phyloP scores from a whole-genome alignment of 2,329 filamentous ascomycete species.

The Venturia effusa region DNA sequence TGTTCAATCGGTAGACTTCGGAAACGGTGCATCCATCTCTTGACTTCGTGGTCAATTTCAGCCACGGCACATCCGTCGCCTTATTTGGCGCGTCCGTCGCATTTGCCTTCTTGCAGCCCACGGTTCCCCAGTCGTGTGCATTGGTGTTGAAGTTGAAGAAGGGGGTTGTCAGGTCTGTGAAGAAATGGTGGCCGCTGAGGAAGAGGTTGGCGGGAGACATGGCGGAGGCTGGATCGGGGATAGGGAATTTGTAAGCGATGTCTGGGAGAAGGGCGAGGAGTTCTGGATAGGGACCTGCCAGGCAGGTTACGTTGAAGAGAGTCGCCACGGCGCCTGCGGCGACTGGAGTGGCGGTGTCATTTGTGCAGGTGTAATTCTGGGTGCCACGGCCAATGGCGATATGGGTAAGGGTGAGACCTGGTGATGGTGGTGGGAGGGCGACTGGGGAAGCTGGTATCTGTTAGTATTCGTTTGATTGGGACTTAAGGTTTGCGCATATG shows the following conservation, averaged over 20 bases:
- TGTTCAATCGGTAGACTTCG: conserved; percentile 75
- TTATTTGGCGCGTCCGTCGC: conserved; percentile 55
- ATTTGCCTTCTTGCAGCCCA: conserved; percentile 53
- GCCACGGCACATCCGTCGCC: conserved; percentile 61
- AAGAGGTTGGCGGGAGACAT: conserved; percentile 45
- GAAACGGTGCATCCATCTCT: conserved; percentile 45
- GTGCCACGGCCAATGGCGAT: conserved; percentile 81
- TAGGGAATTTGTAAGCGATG: conserved; percentile 57
- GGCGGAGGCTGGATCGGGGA: conserved; percentile 35
- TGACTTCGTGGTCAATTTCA: conserved; percentile 51
- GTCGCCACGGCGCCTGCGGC: conserved; percentile 66
- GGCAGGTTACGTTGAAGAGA: conserved; percentile 80
- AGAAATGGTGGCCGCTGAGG: conserved; percentile 72
- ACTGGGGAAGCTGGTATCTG: not conserved
- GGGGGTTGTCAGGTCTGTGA: conserved; percentile 57
- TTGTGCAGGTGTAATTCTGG: conserved; percentile 84
- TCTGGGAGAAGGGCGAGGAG: conserved; percentile 54
- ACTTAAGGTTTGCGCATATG: not conserved
- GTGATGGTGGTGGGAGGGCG: conserved; percentile 46
- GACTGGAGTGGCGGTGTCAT: conserved; percentile 47
- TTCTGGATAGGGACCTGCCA: conserved; percentile 58
- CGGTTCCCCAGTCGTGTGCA: conserved; percentile 42
- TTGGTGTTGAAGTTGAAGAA: conserved; percentile 67
- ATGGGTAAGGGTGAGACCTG: conserved; percentile 57
- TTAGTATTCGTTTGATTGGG: not conserved